Conservation (phyloP, 2,329 filamentous ascomycete species). For the Mycogone perniciosa region DNA sequence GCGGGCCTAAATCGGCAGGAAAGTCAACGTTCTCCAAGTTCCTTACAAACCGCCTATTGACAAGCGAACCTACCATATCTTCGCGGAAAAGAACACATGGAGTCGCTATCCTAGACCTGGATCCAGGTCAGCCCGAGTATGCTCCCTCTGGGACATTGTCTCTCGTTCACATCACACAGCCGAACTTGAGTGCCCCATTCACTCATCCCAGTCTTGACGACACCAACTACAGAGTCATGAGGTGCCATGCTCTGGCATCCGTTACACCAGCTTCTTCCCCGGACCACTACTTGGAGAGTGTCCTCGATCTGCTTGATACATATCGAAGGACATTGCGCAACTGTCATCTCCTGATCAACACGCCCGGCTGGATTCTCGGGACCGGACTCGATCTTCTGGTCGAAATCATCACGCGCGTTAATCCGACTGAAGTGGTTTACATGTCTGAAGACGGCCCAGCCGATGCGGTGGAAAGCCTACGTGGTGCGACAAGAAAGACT, state of each 20-base stretch:
- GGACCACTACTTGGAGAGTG: slow-evolving; percentile 59
- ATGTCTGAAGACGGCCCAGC: slow-evolving; percentile 58
- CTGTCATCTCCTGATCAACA: slow-evolving; percentile 63
- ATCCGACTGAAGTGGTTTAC: slow-evolving; percentile 59
- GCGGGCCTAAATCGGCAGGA: slow-evolving; percentile 65
- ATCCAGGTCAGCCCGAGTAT: slow-evolving; percentile 73
- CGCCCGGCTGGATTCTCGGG: slow-evolving; percentile 66
- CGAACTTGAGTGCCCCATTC: slow-evolving; percentile 62
- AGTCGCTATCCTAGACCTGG: slow-evolving; percentile 64
- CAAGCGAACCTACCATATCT: slow-evolving; percentile 22
- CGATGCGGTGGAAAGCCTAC: slow-evolving; percentile 50
- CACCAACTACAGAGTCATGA: slow-evolving; percentile 37
- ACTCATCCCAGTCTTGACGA: slow-evolving; percentile 45
- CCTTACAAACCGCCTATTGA: slow-evolving; percentile 61
- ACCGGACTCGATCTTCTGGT: slow-evolving; percentile 60
- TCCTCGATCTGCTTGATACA: slow-evolving; percentile 53
- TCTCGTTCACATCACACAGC: slow-evolving; percentile 52
- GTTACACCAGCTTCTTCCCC: slow-evolving; percentile 60
- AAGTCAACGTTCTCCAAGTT: slow-evolving; percentile 70
- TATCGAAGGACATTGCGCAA: slow-evolving; percentile 43
- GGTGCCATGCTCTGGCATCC: slow-evolving; percentile 61
- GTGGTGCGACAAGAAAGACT: slow-evolving; percentile 34
- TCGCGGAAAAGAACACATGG: slow-evolving; percentile 15
- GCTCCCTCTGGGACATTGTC: slow-evolving; percentile 63
- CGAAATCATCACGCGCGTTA: slow-evolving; percentile 47